Evolutionary conservation across 2,329 filamentous ascomycete species (phyloP), one percentile per base, ranked within the genome.

Genomic region (Hymenoscyphus repandus): DNA sequence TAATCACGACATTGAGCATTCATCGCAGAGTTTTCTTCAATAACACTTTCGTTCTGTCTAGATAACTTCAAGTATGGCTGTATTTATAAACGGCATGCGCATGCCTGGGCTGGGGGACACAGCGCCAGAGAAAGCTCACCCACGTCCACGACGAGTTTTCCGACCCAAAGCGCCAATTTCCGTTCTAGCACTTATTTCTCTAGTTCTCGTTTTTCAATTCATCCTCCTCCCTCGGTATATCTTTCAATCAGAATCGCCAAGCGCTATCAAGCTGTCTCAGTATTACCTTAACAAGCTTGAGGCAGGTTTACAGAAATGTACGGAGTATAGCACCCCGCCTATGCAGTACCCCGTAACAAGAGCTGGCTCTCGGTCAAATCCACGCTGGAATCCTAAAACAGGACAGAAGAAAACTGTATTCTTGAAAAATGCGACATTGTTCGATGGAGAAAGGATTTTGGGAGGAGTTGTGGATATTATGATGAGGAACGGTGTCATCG

Each of bases 391-490:
- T 30, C 22, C 63, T 1, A 55, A 56, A 12, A 67, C 60, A 42
- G 72, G 71, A 3, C 71, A 74, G 50, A 62, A 65, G 41, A 57
- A 60, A 39, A 68, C 66, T 2, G 47, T 71, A 4, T 50, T 73
- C 3, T 57, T 74, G 22, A 63, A 62, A 34, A 74, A 74, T 53
- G 69, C 63, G 6, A 73, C 68, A 18, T 59, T 74, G 11, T 74
- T 74, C 50, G 71, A 74, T 56, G 72, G 72, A 11, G 68, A 71
- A 46, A 55, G 45, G 3, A 64, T 71, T 38, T 45, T 68, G 6
- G 36, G 57, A 2, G 54, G 60, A 11, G 33, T 61, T 0, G 66
- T 73, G 13, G 71, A 74, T 57, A 65, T 74, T 36, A 49, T 62
- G 5, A 68, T 73, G 45, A 58, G 64, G n/a, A 62, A 67, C 39